These are phyloP conservation scores for Botrytis cinerea DNA, from an alignment of 2,329 filamentous ascomycete genomes.

Conservation along the genomic window DNA sequence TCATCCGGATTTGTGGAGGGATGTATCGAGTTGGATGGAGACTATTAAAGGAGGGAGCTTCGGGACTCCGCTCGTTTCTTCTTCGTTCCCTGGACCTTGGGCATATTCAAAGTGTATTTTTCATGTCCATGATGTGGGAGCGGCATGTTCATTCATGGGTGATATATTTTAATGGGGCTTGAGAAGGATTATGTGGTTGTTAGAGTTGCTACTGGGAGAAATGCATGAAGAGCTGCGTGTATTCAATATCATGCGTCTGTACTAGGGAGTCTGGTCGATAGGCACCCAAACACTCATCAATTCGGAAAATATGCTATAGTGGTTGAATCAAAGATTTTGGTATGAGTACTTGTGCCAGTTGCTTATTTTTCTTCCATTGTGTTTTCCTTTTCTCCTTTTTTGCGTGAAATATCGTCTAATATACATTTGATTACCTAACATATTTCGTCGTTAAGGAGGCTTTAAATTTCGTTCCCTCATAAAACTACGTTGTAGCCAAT, in stretches of 20 bases:
- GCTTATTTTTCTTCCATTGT: background rate
- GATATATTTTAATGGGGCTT: background rate
- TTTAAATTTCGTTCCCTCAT: background rate
- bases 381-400: background rate
- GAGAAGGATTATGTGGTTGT: background rate
- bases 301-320: background rate
- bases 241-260: no score
- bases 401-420: background rate
- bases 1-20: background rate
- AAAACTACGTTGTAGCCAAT: conserved; percentile 13
- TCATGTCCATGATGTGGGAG: background rate
- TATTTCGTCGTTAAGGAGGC: background rate
- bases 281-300: background rate
- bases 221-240: background rate
- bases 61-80: background rate
- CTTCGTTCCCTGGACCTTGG: background rate
- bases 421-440: conserved; percentile 16
- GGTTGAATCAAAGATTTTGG: background rate
- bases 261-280: background rate
- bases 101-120: conserved; percentile 1
- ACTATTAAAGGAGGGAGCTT: background rate
- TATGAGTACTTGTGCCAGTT: background rate
- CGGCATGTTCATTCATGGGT: background rate
- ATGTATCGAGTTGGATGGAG: background rate
- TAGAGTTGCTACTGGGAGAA: background rate